Conservation (phyloP, 164 flowering plant species). For the Vitis amurensis region DNA sequence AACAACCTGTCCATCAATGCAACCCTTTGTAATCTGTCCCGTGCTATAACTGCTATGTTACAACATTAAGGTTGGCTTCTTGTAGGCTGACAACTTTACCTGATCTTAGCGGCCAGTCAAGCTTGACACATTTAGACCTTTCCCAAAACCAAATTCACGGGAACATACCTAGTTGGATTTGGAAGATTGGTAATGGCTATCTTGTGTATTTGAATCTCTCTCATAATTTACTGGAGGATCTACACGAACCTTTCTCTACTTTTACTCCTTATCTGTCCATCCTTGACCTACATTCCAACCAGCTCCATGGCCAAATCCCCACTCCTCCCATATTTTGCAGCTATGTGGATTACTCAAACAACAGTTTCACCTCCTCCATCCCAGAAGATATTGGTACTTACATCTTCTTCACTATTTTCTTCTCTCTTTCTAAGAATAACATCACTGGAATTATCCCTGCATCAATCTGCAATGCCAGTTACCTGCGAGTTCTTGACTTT, state of each 20-base stretch:
- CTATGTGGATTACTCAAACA: slow-evolving; percentile 30
- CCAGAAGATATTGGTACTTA: slow-evolving; percentile 15
- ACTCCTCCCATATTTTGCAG: slow-evolving; percentile 13
- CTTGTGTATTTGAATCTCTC: too few species aligned
- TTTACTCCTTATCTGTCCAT: slow-evolving; percentile 4
- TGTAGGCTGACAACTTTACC: slow-evolving; percentile 42
- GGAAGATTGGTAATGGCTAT: too few species aligned
- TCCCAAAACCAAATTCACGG: too few species aligned
- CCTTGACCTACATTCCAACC: slow-evolving; percentile 28
- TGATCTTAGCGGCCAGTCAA: slow-evolving; percentile 23
- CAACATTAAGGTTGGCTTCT: slow-evolving; percentile 37
- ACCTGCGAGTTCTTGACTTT: slow-evolving; percentile 49
- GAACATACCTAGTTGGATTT: too few species aligned
- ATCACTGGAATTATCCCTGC: background rate
- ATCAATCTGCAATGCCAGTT: slow-evolving; percentile 44
- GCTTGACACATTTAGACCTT: too few species aligned
- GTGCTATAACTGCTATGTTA: slow-evolving; percentile 12
- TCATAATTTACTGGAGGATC: too few species aligned
- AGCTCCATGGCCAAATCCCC: background rate
- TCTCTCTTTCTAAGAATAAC: too few species aligned
- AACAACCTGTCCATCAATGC: too few species aligned
- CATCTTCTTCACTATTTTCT: slow-evolving; percentile 1
- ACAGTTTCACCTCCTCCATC: slow-evolving; percentile 26
- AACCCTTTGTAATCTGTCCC: slow-evolving; percentile 26
- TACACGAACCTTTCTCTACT: background rate